A percentile compares a stretch with the other conserved stretches of the same genome.
phyloP scores from a whole-genome alignment of 2,329 filamentous ascomycete species.

The Torrubiellomyces zombiae region DNA sequence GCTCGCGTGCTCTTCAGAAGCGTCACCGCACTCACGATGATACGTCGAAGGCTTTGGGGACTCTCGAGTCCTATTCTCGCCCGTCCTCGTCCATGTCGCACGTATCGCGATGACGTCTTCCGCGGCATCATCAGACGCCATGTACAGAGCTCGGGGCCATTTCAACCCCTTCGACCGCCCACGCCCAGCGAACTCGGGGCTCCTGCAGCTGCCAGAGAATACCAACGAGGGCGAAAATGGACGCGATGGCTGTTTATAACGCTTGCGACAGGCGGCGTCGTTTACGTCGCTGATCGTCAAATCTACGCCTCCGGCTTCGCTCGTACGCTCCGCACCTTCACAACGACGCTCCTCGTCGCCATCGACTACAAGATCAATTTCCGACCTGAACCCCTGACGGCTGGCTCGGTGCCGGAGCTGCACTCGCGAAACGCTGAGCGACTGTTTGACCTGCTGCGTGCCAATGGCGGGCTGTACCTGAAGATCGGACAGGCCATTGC shows the following conservation, averaged over 20 bases:
- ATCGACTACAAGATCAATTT: constrained; percentile 97
- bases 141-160: constrained; percentile 24
- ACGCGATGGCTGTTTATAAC: constrained; percentile 53
- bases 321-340: constrained; percentile 69
- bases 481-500: constrained; percentile 98
- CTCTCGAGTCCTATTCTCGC: too few relatives aligned
- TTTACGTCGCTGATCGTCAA: constrained; percentile 54
- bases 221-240: constrained; percentile 56
- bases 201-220: constrained; percentile 53
- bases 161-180: constrained; percentile 56
- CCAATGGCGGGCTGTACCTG: constrained; percentile 85
- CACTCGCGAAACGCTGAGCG: constrained; percentile 73
- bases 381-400: constrained; percentile 57
- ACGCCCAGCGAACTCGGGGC: constrained; percentile 63
- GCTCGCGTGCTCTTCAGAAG: too few relatives aligned
- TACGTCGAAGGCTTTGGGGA: too few relatives aligned
- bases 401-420: constrained; percentile 56
- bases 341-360: constrained; percentile 61
- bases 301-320: constrained; percentile 65
- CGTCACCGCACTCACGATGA: too few relatives aligned
- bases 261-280: constrained; percentile 37
- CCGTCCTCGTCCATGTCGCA: too few relatives aligned
- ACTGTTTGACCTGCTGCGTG: constrained; percentile 62
- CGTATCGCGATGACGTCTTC: constrained; percentile 4
- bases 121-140: constrained; percentile 6